Percentiles rank a stretch among this genome's conserved stretches.
Evolutionary conservation across 2,329 filamentous ascomycete genomes (phyloP).

Genomic region (Aureobasidium melanogenum): DNA sequence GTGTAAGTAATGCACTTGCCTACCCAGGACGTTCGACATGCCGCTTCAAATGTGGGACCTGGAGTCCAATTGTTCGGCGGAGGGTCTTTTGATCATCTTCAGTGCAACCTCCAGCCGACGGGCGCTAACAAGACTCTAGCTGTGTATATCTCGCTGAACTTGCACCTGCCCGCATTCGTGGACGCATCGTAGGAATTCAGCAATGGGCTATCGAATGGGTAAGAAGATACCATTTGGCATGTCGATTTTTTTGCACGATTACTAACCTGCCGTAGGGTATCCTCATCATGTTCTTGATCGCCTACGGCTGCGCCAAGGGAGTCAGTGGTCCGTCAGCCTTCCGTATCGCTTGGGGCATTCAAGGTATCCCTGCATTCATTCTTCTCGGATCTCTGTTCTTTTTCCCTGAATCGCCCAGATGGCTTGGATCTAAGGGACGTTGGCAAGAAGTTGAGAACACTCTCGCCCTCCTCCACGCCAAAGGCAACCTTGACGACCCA

Average conservation of each 20-base stretch:
- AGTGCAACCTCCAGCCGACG: background rate
- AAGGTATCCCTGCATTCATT: constrained; percentile 36
- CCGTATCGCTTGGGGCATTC: constrained; percentile 51
- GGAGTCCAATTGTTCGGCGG: background rate
- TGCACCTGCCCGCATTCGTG: constrained; percentile 36
- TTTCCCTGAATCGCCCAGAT: constrained; percentile 38
- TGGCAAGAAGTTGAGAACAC: constrained; percentile 35
- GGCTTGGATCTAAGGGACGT: constrained; percentile 39
- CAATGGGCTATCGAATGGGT: constrained; percentile 62
- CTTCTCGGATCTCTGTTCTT: constrained; percentile 38
- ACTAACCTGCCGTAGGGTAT: constrained; percentile 39
- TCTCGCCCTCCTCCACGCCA: constrained; percentile 36
- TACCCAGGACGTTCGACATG: background rate
- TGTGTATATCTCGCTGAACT: constrained; percentile 93
- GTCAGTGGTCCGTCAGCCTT: constrained; percentile 47
- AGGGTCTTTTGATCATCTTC: background rate
- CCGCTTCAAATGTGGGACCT: background rate
- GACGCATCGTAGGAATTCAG: constrained; percentile 55
- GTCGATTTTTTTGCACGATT: background rate
- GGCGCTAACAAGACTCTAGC: background rate
- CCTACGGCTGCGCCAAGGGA: constrained; percentile 50
- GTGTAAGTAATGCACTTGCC: constrained; percentile 36
- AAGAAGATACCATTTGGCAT: background rate
- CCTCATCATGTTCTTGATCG: constrained; percentile 52
- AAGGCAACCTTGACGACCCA: constrained; percentile 35